Evolutionary conservation across 108 stramenopile species (phyloP), one percentile per base, ranked within the genome.

Genomic region (Parmales sp.): DNA sequence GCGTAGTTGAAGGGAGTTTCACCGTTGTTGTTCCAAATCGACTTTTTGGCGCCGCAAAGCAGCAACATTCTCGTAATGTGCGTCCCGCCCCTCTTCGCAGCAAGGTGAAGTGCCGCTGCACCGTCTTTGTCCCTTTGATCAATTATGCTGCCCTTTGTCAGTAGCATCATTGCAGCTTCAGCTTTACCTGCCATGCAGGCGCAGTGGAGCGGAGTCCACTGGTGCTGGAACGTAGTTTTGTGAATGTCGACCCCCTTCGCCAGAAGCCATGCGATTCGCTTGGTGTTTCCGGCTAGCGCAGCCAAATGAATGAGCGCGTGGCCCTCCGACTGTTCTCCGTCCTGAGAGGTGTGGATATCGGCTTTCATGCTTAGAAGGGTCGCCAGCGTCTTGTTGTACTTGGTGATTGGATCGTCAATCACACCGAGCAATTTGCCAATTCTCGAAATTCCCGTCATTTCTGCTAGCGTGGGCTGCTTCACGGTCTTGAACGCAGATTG

Each of bases 321-420:
- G 16, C 54, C 54, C 4, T 28, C 31, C 31, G n/a, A 19, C 2
- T 3, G 16, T 7, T 28, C 26, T 3, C 16, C n/a, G 5, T 60
- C 54, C 31, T 60, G 54, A 11, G 54, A 11, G 54, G 36, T 28
- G 29, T 34, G 54, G 9, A 60, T 34, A 34, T 60, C 54, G 3
- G 54, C 54, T 3, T 34, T 34, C 54, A 60, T 60, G 54, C 29
- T 34, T 4, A 60, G 54, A 3, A 60, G 28, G 3, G 54, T 60
- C 29, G 54, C 54, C 2, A 60, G 54, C 9, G 54, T 60, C 31
- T 60, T 60, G 54, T 60, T 60, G 54, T 60, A 60, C 54, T 29
- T 60, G 16, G 25, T 3, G 5, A 60, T 34, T 6, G 54, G 54
- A 34, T 60, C 54, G 8, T 2, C 3, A 3, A 13, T 60, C n/a